Percentiles rank a stretch among this genome's conserved stretches.
phyloP scores from a whole-genome alignment of 257 asterid genomes.

The Verbena officinalis region DNA sequence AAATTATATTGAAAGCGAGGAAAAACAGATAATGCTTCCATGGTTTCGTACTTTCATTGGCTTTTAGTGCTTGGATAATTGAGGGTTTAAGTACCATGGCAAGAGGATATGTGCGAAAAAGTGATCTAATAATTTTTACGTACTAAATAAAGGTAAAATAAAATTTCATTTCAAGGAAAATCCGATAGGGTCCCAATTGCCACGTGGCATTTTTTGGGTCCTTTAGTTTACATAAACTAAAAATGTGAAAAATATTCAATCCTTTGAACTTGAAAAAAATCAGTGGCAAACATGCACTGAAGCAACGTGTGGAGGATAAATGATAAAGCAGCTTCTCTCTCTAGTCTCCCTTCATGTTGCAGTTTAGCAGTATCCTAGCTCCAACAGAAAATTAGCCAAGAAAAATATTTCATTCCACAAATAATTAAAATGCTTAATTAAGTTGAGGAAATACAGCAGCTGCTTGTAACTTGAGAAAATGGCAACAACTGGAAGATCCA shows the following conservation, averaged over 20 bases:
- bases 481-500: slow-evolving; percentile 47
- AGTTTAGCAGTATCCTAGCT: slow-evolving; percentile 21
- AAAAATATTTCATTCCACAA: neutral
- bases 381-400: neutral
- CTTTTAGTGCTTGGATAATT: no score
- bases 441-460: neutral
- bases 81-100: no score
- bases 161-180: no score
- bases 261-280: slow-evolving; percentile 30
- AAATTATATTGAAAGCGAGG: no score
- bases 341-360: slow-evolving; percentile 36
- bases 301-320: slow-evolving; percentile 43
- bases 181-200: no score
- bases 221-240: neutral
- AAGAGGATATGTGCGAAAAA: no score
- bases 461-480: slow-evolving; percentile 24
- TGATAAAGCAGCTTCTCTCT: slow-evolving; percentile 29
- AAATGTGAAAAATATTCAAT: slow-evolving; percentile 7
- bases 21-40: no score
- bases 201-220: no score
- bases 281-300: slow-evolving; percentile 43
- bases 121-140: no score
- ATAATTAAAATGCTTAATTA: slow-evolving; percentile 23
- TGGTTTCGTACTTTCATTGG: no score
- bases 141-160: no score